Conservation (phyloP, 371 early-diverging fungal genomes). For the Parasitella parasitica region DNA sequence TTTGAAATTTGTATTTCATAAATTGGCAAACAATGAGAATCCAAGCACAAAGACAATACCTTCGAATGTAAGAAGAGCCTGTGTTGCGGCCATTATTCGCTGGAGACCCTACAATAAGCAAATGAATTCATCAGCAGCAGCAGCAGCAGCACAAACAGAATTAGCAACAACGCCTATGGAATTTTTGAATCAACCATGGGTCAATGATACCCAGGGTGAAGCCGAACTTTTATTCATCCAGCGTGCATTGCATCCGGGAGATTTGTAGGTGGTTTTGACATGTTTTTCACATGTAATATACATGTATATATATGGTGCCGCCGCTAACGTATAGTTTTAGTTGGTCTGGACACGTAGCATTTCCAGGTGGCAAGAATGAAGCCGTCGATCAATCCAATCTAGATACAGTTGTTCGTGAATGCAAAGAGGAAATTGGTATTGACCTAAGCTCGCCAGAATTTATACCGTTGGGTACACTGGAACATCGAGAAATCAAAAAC, state of each 20-base stretch:
- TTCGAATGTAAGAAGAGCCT: conserved; percentile 8
- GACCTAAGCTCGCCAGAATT: conserved; percentile 50
- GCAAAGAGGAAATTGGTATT: conserved; percentile 65
- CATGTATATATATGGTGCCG: no score
- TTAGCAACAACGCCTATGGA: not conserved
- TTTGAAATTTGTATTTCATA: not conserved
- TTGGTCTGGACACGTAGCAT: conserved; percentile 76
- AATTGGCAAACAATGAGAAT: not conserved
- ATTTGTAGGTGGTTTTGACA: conserved; percentile 41
- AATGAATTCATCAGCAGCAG: not conserved
- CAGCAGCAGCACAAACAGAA: not conserved
- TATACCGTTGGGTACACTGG: conserved; percentile 55
- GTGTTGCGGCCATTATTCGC: conserved; percentile 20
- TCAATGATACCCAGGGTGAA: conserved; percentile 24
- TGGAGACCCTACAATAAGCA: conserved; percentile 14
- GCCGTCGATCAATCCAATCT: conserved; percentile 56
- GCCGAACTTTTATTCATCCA: conserved; percentile 66
- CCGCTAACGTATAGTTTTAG: no score
- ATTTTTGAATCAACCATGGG: conserved; percentile 24
- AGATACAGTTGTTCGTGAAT: conserved; percentile 68
- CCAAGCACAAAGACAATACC: not conserved
- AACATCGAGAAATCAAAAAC: conserved; percentile 56
- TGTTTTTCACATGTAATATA: not conserved
- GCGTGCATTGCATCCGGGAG: conserved; percentile 58
- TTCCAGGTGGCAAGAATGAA: conserved; percentile 73